phyloP scores from a whole-genome alignment of 306 rosid species.

The Gynostemma pentaphyllum region DNA sequence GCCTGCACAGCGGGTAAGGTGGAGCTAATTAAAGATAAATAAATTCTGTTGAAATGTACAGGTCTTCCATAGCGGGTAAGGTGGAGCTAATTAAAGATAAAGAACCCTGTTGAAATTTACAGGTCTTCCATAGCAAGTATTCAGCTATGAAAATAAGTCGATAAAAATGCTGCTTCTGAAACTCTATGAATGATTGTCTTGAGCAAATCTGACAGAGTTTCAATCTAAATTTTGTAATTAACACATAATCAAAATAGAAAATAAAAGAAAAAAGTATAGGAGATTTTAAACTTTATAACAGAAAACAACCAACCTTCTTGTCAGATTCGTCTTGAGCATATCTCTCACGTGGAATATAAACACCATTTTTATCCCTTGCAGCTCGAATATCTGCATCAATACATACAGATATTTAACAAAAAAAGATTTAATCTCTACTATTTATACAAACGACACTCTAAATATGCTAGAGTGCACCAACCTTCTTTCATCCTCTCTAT shows the following conservation, averaged over 20 bases:
- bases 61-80: not conserved
- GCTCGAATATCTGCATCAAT: slow-evolving; percentile 66
- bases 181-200: not conserved
- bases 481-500: slow-evolving; percentile 95
- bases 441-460: slow-evolving; percentile 4
- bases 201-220: not conserved
- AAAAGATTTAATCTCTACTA: not conserved
- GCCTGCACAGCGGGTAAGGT: slow-evolving; percentile 31
- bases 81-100: not conserved
- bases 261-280: not conserved
- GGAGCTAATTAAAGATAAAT: not conserved
- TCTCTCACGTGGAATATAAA: slow-evolving; percentile 81
- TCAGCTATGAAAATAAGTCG: not conserved
- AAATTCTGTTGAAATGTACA: not conserved
- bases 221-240: not conserved
- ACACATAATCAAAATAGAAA: not conserved
- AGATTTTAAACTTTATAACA: not conserved
- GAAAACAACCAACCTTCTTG: slow-evolving; percentile 49
- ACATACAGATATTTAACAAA: slow-evolving; percentile 7
- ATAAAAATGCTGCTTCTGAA: not conserved
- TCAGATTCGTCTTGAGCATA: slow-evolving; percentile 84
- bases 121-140: not conserved
- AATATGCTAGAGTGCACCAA: slow-evolving; percentile 12
- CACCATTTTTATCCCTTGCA: slow-evolving; percentile 94
- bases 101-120: not conserved